Conservation (phyloP, 495 filamentous ascomycete species). For the Hypoxylon rickii region DNA sequence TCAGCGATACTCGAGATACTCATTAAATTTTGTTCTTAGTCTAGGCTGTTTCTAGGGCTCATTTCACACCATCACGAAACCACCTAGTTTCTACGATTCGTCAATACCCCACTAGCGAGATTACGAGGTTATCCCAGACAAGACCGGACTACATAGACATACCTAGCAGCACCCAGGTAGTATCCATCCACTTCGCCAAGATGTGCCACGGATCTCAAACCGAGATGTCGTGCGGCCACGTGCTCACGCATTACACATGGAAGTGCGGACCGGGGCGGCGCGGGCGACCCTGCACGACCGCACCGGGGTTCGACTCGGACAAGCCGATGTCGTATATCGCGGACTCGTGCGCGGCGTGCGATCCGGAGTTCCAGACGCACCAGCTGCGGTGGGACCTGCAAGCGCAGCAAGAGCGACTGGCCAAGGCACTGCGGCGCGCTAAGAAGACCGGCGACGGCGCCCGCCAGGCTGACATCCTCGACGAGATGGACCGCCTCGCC, state of each 20-base stretch:
- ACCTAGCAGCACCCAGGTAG: too few species aligned
- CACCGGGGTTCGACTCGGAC: too few species aligned
- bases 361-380: constrained; percentile 19
- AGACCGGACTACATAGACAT: too few species aligned
- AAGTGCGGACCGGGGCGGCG: constrained; percentile 11
- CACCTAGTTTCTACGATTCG: too few species aligned
- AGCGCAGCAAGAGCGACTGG: not conserved
- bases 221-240: constrained; percentile 30
- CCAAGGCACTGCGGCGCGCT: not conserved
- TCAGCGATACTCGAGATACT: too few species aligned
- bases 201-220: constrained; percentile 34
- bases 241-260: constrained; percentile 23
- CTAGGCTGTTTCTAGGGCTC: too few species aligned
- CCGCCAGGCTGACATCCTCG: not conserved
- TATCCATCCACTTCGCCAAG: too few species aligned
- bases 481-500: not conserved
- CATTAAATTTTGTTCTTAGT: too few species aligned
- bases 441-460: not conserved
- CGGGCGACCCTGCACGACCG: constrained; percentile 7
- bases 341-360: constrained; percentile 37
- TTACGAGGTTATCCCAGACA: too few species aligned
- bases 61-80: too few species aligned
- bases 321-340: constrained; percentile 7
- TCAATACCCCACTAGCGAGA: too few species aligned
- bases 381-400: constrained; percentile 13